Conservation (phyloP, 805 yeast genomes). For the Gaillardinia entomophila region DNA sequence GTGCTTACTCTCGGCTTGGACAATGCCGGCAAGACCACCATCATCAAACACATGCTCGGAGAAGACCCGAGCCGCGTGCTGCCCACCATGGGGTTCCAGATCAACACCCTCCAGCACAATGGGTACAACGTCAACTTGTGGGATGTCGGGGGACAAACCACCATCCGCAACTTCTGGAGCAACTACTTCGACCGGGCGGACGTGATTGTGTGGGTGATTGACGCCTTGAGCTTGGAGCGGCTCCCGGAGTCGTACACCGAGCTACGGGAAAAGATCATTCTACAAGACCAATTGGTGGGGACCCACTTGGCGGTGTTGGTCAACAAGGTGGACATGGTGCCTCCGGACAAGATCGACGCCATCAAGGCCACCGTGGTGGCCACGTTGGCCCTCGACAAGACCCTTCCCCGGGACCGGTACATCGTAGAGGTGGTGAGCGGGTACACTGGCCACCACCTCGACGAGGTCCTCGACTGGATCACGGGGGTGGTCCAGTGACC, state of each 20-base stretch:
- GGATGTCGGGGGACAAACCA: constrained; percentile 77
- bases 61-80: constrained; percentile 51
- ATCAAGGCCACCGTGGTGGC: constrained; percentile 6
- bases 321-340: constrained; percentile 67
- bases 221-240: constrained; percentile 55
- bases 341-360: constrained; percentile 13
- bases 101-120: constrained; percentile 46
- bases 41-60: constrained; percentile 54
- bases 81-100: constrained; percentile 90
- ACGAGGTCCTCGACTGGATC: constrained; percentile 21
- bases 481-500: no score
- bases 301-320: constrained; percentile 61
- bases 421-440: constrained; percentile 28
- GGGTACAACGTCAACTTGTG: constrained; percentile 54
- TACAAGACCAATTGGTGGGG: constrained; percentile 67
- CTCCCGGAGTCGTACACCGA: constrained; percentile 62
- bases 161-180: constrained; percentile 49
- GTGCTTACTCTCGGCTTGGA: constrained; percentile 80
- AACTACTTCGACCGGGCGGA: constrained; percentile 82
- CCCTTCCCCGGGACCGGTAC: constrained; percentile 16
- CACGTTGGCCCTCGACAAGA: constrained; percentile 5
- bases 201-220: constrained; percentile 81
- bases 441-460: constrained; percentile 25
- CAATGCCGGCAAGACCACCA: constrained; percentile 87
- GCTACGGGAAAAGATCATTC: constrained; percentile 50